These are phyloP conservation scores for Fusarium agapanthi DNA, from an alignment of 2,329 filamentous ascomycete genomes.

Conservation along the genomic window DNA sequence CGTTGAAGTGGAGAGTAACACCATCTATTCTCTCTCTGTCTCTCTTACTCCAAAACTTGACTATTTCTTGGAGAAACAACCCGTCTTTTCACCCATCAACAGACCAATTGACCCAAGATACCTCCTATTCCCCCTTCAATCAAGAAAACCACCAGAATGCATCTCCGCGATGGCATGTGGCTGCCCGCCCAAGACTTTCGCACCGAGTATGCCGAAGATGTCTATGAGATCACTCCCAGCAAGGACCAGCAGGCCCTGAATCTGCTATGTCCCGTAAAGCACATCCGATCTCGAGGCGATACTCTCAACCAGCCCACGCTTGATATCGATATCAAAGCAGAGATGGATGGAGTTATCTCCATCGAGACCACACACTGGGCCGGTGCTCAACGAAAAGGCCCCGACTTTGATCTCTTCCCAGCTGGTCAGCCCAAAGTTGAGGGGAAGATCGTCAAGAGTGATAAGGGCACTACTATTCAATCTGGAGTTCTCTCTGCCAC, in stretches of 20 bases:
- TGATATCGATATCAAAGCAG: constrained; percentile 51
- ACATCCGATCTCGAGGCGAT: constrained; percentile 62
- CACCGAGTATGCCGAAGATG: constrained; percentile 72
- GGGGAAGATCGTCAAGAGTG: constrained; percentile 42
- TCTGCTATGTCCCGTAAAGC: constrained; percentile 64
- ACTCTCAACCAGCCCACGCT: constrained; percentile 65
- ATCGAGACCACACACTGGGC: constrained; percentile 52
- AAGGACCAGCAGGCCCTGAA: constrained; percentile 57
- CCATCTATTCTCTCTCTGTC: background rate
- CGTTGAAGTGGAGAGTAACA: constrained; percentile 23
- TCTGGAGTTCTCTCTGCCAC: constrained; percentile 50
- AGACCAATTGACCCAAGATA: constrained; percentile 9
- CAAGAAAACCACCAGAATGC: constrained; percentile 38
- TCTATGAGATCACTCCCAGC: constrained; percentile 59
- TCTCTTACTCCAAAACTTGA: constrained; percentile 6
- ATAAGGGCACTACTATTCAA: constrained; percentile 48
- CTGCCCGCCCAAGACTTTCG: constrained; percentile 66
- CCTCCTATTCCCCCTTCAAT: background rate
- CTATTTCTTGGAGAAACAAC: constrained; percentile 5
- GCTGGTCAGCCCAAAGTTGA: constrained; percentile 45
- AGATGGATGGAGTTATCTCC: constrained; percentile 52
- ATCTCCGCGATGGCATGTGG: constrained; percentile 63
- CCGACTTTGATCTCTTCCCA: constrained; percentile 52
- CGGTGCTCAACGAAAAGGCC: constrained; percentile 49
- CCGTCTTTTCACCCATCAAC: background rate